Percentiles rank a stretch among this genome's conserved stretches.
Conservation (phyloP, 306 rosid species). For the Castanopsis chinensis region DNA sequence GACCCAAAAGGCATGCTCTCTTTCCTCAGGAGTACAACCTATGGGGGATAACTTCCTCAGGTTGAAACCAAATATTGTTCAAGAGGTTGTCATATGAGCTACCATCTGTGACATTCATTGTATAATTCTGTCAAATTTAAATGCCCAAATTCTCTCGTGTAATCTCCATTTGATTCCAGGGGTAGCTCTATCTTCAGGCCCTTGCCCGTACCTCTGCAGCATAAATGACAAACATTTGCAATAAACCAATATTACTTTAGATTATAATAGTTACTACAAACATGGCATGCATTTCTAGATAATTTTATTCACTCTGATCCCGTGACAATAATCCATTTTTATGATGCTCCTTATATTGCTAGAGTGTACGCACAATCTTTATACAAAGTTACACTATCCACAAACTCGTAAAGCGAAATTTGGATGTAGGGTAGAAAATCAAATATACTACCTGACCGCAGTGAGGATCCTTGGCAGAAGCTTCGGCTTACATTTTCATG, state of each 20-base stretch:
- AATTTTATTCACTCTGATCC: too few species aligned
- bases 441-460: too few species aligned
- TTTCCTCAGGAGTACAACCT: constrained; percentile 51
- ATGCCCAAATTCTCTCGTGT: constrained; percentile 39
- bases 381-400: too few species aligned
- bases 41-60: constrained; percentile 53
- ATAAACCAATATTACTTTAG: background rate
- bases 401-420: too few species aligned
- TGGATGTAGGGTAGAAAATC: too few species aligned
- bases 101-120: constrained; percentile 29
- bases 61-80: constrained; percentile 65
- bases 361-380: too few species aligned
- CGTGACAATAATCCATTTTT: too few species aligned
- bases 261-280: background rate
- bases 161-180: constrained; percentile 49
- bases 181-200: constrained; percentile 34
- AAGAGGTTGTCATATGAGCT: constrained; percentile 37
- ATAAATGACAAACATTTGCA: too few species aligned
- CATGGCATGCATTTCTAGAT: too few species aligned
- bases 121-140: constrained; percentile 41
- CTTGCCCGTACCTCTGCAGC: constrained; percentile 55
- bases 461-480: too few species aligned
- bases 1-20: constrained; percentile 56
- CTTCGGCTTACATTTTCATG: too few species aligned
- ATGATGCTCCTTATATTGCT: too few species aligned